phyloP scores from a whole-genome alignment of 1,284 basidiomycete genomes.

The Leccinum proliferum region DNA sequence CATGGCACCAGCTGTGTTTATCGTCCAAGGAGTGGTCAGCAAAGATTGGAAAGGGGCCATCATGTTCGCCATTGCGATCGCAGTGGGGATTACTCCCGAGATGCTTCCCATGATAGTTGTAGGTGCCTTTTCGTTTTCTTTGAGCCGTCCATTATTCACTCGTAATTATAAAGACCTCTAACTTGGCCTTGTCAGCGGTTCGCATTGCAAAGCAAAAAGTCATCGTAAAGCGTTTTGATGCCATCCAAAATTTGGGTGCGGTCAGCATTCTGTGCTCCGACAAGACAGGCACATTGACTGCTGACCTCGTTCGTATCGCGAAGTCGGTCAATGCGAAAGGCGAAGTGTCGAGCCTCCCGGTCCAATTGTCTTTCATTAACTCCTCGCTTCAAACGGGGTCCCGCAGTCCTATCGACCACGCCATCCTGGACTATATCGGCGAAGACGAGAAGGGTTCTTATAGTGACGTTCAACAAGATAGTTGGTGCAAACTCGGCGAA shows the following conservation, averaged over 20 bases:
- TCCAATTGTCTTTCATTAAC: slow-evolving; percentile 25
- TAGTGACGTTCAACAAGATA: slow-evolving; percentile 8
- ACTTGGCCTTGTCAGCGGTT: slow-evolving; percentile 26
- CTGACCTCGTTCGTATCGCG: slow-evolving; percentile 28
- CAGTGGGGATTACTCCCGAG: slow-evolving; percentile 28
- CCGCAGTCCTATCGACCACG: slow-evolving; percentile 28
- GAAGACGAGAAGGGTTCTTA: slow-evolving; percentile 13
- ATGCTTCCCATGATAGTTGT: slow-evolving; percentile 32
- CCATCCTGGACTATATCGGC: slow-evolving; percentile 26
- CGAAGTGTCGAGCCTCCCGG: slow-evolving; percentile 21
- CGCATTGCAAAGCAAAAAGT: slow-evolving; percentile 30
- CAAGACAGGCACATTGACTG: slow-evolving; percentile 29
- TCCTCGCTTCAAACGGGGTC: slow-evolving; percentile 27
- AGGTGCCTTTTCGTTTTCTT: slow-evolving; percentile 2
- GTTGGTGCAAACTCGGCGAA: slow-evolving; percentile 28
- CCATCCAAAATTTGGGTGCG: slow-evolving; percentile 28
- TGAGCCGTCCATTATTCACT: slow-evolving; percentile 4
- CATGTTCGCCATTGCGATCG: slow-evolving; percentile 29
- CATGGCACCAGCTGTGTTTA: slow-evolving; percentile 27
- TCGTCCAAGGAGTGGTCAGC: slow-evolving; percentile 28
- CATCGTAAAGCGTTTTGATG: slow-evolving; percentile 30
- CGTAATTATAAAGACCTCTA: slow-evolving; percentile 22
- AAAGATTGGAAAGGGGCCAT: slow-evolving; percentile 28
- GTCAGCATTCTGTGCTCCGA: slow-evolving; percentile 27
- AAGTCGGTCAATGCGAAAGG: slow-evolving; percentile 24